Percentiles rank a stretch among this genome's conserved stretches.
These are phyloP conservation scores for Clarireedia paspali DNA, from an alignment of 2,329 filamentous ascomycete species.

Conservation along the genomic window DNA sequence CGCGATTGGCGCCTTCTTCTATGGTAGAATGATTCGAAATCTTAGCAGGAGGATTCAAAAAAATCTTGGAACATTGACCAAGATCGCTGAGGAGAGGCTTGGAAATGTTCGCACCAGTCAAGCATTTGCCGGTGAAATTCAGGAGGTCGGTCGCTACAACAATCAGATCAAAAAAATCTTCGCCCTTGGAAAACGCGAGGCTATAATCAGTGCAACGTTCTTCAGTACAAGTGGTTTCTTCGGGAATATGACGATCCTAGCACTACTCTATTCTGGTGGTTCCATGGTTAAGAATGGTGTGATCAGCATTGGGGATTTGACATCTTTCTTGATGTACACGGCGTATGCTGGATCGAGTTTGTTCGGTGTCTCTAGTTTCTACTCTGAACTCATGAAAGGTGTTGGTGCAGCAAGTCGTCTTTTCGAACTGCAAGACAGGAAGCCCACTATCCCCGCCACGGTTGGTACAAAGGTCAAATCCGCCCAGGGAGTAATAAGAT, in stretches of 20 bases:
- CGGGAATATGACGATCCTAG: conserved; percentile 93
- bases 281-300: conserved; percentile 79
- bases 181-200: conserved; percentile 76
- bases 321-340: conserved; percentile 98
- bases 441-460: conserved; percentile 81
- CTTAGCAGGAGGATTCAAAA: conserved; percentile 89
- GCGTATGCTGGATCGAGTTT: conserved; percentile 79
- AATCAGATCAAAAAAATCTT: conserved; percentile 89
- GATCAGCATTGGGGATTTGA: conserved; percentile 86
- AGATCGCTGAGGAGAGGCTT: conserved; percentile 95
- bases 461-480: conserved; percentile 71
- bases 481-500: conserved; percentile 81
- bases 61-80: conserved; percentile 85
- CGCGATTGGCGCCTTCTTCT: conserved; percentile 83
- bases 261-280: conserved; percentile 82
- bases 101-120: conserved; percentile 96
- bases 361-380: conserved; percentile 91
- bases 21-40: conserved; percentile 81
- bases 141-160: conserved; percentile 88
- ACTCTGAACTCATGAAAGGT: conserved; percentile 98
- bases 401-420: conserved; percentile 93
- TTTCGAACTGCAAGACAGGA: conserved; percentile 89
- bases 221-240: conserved; percentile 82
- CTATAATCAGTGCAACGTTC: conserved; percentile 83
- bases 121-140: conserved; percentile 87